Conservation (phyloP, 2,329 filamentous ascomycete genomes). For the Metarhizium anisopliae region DNA sequence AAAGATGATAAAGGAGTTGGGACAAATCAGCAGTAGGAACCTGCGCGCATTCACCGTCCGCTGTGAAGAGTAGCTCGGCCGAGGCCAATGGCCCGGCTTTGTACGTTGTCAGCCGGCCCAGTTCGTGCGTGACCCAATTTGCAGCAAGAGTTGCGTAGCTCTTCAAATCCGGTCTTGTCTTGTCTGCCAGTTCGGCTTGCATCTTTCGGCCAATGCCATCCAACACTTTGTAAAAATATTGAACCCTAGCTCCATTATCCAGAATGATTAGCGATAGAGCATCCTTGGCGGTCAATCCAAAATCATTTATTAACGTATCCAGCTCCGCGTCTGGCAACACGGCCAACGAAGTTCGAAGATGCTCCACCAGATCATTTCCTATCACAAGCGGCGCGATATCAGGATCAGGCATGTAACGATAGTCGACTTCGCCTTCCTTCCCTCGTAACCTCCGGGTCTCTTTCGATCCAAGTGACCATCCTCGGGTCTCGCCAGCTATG, state of each 20-base stretch:
- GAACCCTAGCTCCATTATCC: constrained; percentile 68
- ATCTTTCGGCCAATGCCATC: constrained; percentile 30
- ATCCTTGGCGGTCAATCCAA: constrained; percentile 70
- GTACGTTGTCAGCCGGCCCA: constrained; percentile 57
- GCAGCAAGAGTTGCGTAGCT: constrained; percentile 38
- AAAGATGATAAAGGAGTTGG: constrained; percentile 40
- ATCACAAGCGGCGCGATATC: constrained; percentile 78
- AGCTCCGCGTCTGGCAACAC: constrained; percentile 64
- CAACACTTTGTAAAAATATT: constrained; percentile 70
- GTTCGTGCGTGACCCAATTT: constrained; percentile 67
- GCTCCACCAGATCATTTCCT: constrained; percentile 55
- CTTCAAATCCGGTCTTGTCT: constrained; percentile 18
- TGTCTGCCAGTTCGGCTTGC: constrained; percentile 11
- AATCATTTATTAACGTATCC: constrained; percentile 49
- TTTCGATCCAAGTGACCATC: constrained; percentile 79
- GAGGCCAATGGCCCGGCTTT: constrained; percentile 24
- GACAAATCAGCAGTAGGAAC: constrained; percentile 39
- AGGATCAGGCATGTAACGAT: constrained; percentile 96
- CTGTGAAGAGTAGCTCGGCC: constrained; percentile 27
- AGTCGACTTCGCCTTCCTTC: constrained; percentile 96
- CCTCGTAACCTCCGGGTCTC: constrained; percentile 75
- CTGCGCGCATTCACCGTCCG: constrained; percentile 36
- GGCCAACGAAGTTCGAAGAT: constrained; percentile 56
- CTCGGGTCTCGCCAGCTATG: constrained; percentile 79
- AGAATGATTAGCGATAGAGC: constrained; percentile 70